Evolutionary conservation across 1,284 basidiomycete genomes (phyloP), one percentile per base, ranked within the genome.

Genomic region (Puccinia triticina): DNA sequence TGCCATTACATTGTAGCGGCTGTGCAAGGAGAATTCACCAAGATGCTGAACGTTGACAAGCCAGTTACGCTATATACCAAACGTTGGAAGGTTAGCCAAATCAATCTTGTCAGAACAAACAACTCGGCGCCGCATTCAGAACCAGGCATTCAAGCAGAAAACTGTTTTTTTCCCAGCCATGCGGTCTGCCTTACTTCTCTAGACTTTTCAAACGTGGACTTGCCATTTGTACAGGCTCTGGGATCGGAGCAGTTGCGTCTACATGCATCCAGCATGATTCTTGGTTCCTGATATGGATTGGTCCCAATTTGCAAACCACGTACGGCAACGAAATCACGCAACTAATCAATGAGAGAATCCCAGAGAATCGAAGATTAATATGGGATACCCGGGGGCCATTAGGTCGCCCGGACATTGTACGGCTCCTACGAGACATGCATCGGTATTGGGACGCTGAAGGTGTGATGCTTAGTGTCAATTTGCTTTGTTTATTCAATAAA

Each of bases 161-260:
- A 26, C 32, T 23, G 61, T 14, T 34, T 66, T 37, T 4, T 32
- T 26, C n/a, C 43, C 43, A 92, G 91, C 91, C 93, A 84, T 92
- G 92, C 26, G 92, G 92, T 83, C 91, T 93, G 57, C 92, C 92
- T 32, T 92, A 93, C 86, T 92, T 92, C 0, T 93, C 92, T 8
- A 90, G 88, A 0, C 85, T 93, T 23, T 93, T 93, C 87, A 91
- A 87, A 83, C 90, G 92, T 83, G 92, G 92, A 34, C 90, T 93
- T 83, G 91, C 92, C 84, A 90, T 93, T 83, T 93, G 92, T 87
- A 93, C 92, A 0, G 92, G 92, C 72, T 93, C 92, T 18, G 92
- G 92, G 83, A 90, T 93, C 77, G 92, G 92, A 48, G 91, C 92
- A 55, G 92, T 91, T 1, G 89, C 93, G 48, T 91, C 92, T 26